Base-by-base conservation (phyloP, 1,284 basidiomycete species). In the Apiotrichum laibachii region DNA sequence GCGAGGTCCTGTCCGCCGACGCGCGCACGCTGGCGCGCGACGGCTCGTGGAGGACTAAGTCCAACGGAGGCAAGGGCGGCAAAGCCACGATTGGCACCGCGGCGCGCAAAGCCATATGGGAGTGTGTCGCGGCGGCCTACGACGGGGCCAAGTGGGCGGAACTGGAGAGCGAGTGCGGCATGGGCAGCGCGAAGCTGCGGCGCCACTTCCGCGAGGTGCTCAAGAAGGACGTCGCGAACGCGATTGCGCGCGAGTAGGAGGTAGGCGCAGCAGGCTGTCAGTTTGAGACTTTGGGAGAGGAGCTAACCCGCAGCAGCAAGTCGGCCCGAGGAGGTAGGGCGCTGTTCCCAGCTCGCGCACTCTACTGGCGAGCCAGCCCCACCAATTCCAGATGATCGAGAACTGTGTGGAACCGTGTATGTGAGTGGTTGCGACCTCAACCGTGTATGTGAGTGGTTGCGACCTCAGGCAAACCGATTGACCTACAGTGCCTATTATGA, bases 181-280 rank as follows among this genome's bases (percentile, higher is more conserved):
- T 68, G 31, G 56, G 31, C n/a, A 53, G 42, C 34, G 53, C 56
- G 34, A 72, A 71, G 58, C 61, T 72, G 26, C 68, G 67, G 56
- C 65, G 70, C 40, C 69, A 71, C 50, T 62, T 70, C n/a, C 57
- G 62, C 40, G 67, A 72, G 21, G 66, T 67, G 26, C 63, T 72
- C 62, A 56, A 54, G 22, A 72, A 70, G 57, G 69, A 71, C 16
- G 68, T 55, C 4, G 8, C 19, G 19, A 44, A 44, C 7, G 19
- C 10, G 43, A 44, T 44, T 12, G 19, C n/a, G n/a, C 8, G 11
- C n/a, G 19, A 44, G 19, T 44, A 21, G 43, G 9, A 40, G 5
- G 18, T 9, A 10, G 15, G 40, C 5, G 37, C 12, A n/a, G 12
- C 37, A 39, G 37, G 16, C 4, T 4, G 11, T 39, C 37, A 16